These are phyloP conservation scores for Aspergillus sp. DNA, from an alignment of 2,329 filamentous ascomycete genomes.

Conservation along the genomic window DNA sequence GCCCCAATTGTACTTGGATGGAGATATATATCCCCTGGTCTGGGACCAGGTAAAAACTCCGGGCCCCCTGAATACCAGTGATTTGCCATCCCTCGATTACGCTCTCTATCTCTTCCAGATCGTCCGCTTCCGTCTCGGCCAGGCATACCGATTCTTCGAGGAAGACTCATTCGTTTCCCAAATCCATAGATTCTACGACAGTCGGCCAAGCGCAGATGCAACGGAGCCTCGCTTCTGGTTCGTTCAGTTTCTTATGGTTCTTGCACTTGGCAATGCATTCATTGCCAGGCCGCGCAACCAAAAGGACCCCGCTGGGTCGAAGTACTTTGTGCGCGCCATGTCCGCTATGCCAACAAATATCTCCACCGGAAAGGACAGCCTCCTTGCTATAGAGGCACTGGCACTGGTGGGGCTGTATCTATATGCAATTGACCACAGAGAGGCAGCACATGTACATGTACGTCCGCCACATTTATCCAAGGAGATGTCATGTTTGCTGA, in stretches of 20 bases:
- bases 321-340: constrained; percentile 43
- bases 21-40: constrained; percentile 29
- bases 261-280: constrained; percentile 59
- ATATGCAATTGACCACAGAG: constrained; percentile 44
- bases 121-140: constrained; percentile 57
- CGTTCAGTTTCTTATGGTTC: constrained; percentile 54
- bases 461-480: constrained; percentile 9
- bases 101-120: constrained; percentile 55
- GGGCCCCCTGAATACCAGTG: constrained; percentile 25
- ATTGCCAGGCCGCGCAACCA: constrained; percentile 38
- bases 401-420: constrained; percentile 40
- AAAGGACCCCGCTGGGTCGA: constrained; percentile 31
- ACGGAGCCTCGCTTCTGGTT: constrained; percentile 48
- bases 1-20: constrained; percentile 21
- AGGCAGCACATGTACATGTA: constrained; percentile 41
- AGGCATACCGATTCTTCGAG: constrained; percentile 56
- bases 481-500: not conserved
- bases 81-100: constrained; percentile 53
- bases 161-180: constrained; percentile 44
- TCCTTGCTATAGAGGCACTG: constrained; percentile 35
- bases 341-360: constrained; percentile 39
- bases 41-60: constrained; percentile 24
- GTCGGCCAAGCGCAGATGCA: constrained; percentile 26
- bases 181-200: constrained; percentile 44
- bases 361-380: constrained; percentile 28